These are phyloP conservation scores for Kodamaea alishanica DNA, from an alignment of 1,139 yeast species.

Conservation along the genomic window DNA sequence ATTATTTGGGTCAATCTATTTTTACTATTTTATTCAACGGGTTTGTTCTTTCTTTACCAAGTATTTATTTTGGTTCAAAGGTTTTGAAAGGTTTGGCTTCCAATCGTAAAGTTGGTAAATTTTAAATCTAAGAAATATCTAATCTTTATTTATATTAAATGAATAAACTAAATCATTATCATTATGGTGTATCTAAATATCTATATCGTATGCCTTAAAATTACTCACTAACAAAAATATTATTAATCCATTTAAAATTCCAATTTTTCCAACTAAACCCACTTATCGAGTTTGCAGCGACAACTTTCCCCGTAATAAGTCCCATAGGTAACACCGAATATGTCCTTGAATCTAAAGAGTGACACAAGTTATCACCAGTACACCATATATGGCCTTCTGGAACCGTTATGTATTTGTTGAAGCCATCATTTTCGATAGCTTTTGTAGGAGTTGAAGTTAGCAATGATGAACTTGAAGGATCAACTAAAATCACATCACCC, in stretches of 20 bases:
- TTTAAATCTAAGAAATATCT: conserved; percentile 7
- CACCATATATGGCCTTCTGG: conserved; percentile 97
- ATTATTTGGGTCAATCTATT: conserved; percentile 68
- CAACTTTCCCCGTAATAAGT: conserved; percentile 78
- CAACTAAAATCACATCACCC: conserved; percentile 77
- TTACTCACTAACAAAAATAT: conserved; percentile 29
- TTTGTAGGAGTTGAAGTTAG: conserved; percentile 40
- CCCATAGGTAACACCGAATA: conserved; percentile 89
- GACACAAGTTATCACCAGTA: conserved; percentile 88
- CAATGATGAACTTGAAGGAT: conserved; percentile 65
- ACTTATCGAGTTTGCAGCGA: conserved; percentile 55
- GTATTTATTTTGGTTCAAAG: conserved; percentile 66
- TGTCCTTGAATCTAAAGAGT: conserved; percentile 85
- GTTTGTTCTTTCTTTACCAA: conserved; percentile 50
- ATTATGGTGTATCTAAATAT: neutral
- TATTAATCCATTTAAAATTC: conserved; percentile 54
- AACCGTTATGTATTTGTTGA: conserved; percentile 58
- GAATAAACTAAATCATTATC: neutral
- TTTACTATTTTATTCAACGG: conserved; percentile 62
- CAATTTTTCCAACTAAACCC: conserved; percentile 19
- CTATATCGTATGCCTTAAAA: neutral
- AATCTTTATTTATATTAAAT: neutral
- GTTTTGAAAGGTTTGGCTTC: conserved; percentile 43
- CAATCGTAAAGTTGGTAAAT: conserved; percentile 33
- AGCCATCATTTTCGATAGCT: conserved; percentile 38